These are phyloP conservation scores for Ensete ventricosum DNA, from an alignment of 176 grass and related monocot genomes.

Conservation along the genomic window DNA sequence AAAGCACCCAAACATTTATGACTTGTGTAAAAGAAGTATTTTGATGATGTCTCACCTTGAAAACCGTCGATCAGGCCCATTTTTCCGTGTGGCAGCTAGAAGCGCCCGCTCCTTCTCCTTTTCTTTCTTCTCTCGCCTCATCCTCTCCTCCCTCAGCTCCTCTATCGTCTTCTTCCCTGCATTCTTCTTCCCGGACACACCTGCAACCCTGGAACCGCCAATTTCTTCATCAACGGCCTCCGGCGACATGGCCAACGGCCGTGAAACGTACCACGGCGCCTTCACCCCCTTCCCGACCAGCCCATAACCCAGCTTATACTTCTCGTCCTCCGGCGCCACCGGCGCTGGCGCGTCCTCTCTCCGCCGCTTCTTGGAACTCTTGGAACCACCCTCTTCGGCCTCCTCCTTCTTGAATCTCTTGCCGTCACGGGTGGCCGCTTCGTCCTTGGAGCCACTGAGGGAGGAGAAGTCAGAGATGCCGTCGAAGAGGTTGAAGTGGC, in stretches of 20 bases:
- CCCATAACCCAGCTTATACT: slow-evolving; percentile 81
- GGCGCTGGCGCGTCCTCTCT: slow-evolving; percentile 50
- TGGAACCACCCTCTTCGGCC: slow-evolving; percentile 18
- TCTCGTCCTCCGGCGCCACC: slow-evolving; percentile 77
- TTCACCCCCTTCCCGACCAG: slow-evolving; percentile 81
- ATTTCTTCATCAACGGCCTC: background rate
- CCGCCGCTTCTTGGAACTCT: slow-evolving; percentile 32
- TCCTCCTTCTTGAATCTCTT: slow-evolving; percentile 27
- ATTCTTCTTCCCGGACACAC: slow-evolving; percentile 27
- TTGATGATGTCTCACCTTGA: slow-evolving; percentile 25
- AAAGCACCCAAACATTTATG: background rate
- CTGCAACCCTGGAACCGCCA: slow-evolving; percentile 1
- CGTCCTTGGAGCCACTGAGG: slow-evolving; percentile 35
- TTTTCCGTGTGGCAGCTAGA: slow-evolving; percentile 30
- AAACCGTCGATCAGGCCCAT: slow-evolving; percentile 13
- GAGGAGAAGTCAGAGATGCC: slow-evolving; percentile 40
- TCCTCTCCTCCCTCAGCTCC: slow-evolving; percentile 57
- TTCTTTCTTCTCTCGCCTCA: slow-evolving; percentile 60
- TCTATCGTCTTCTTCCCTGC: slow-evolving; percentile 56
- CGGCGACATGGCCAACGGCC: slow-evolving; percentile 13
- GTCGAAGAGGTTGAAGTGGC: slow-evolving; percentile 75
- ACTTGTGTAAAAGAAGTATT: background rate
- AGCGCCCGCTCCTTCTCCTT: slow-evolving; percentile 38
- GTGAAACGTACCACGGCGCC: slow-evolving; percentile 64
- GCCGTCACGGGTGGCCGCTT: slow-evolving; percentile 31